These are phyloP conservation scores for Dichomitus squalens DNA, from an alignment of 1,284 basidiomycete genomes.

Conservation along the genomic window DNA sequence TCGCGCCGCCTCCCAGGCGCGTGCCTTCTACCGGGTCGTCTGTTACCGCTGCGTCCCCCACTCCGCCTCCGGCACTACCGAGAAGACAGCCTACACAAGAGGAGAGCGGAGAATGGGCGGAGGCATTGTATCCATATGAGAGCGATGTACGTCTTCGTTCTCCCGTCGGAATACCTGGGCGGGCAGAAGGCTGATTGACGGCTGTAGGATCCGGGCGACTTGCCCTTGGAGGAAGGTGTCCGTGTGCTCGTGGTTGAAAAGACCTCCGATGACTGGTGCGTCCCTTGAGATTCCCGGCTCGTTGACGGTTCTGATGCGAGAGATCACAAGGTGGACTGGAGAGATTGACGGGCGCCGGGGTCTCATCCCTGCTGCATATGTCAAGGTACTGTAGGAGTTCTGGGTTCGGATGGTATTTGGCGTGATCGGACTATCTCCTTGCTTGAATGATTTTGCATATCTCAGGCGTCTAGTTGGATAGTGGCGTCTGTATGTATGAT, in stretches of 20 bases:
- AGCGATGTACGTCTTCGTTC: slow-evolving; percentile 51
- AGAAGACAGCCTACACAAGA: slow-evolving; percentile 37
- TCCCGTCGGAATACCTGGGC: not conserved
- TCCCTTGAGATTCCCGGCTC: slow-evolving; percentile 8
- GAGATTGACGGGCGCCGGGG: slow-evolving; percentile 65
- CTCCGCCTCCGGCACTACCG: slow-evolving; percentile 29
- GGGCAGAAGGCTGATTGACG: not conserved
- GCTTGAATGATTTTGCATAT: too few species aligned
- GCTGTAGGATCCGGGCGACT: slow-evolving; percentile 65
- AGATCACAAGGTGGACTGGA: slow-evolving; percentile 68
- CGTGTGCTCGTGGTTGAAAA: slow-evolving; percentile 61
- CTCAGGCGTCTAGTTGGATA: too few species aligned
- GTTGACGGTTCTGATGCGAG: not conserved
- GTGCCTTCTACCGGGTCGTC: slow-evolving; percentile 30
- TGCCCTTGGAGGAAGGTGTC: slow-evolving; percentile 55
- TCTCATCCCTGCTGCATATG: slow-evolving; percentile 76
- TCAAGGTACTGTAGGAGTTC: slow-evolving; percentile 49
- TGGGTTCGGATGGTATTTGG: not conserved
- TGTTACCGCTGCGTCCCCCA: slow-evolving; percentile 24
- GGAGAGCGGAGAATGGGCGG: slow-evolving; percentile 69
- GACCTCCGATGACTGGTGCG: slow-evolving; percentile 76
- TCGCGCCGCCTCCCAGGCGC: slow-evolving; percentile 59
- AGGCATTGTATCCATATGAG: slow-evolving; percentile 74
- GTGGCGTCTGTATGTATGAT: not conserved
- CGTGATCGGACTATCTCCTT: not conserved